Evolutionary conservation across 1,284 basidiomycete genomes (phyloP).

Genomic region (Chalciporus sp.): DNA sequence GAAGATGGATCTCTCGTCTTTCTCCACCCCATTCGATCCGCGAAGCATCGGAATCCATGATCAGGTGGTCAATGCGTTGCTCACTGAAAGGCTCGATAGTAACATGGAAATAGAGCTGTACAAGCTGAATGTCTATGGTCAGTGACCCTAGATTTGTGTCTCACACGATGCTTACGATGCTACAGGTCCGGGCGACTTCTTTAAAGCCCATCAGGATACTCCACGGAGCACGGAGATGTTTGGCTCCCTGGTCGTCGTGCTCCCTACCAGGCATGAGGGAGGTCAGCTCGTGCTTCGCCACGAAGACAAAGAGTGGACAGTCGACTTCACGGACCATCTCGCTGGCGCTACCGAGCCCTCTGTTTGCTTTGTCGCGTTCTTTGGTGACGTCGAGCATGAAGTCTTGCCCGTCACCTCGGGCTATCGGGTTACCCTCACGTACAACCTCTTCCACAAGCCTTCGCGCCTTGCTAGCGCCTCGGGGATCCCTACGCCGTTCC

Average conservation of each 20-base stretch:
- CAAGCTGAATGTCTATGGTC: slow-evolving; percentile 41
- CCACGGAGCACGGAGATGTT: too few species aligned
- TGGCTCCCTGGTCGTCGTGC: too few species aligned
- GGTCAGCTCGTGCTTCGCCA: too few species aligned
- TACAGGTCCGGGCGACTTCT: too few species aligned
- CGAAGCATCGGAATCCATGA: slow-evolving; percentile 10
- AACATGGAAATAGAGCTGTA: slow-evolving; percentile 44
- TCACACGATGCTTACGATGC: too few species aligned
- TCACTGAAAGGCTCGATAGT: slow-evolving; percentile 30
- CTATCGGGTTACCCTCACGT: slow-evolving; percentile 44
- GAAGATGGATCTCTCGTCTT: slow-evolving; percentile 34
- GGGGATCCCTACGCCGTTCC: not conserved
- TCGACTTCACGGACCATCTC: too few species aligned
- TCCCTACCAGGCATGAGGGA: too few species aligned
- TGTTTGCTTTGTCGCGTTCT: too few species aligned
- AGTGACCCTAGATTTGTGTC: slow-evolving; percentile 9
- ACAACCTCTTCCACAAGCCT: slow-evolving; percentile 35
- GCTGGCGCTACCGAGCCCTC: too few species aligned
- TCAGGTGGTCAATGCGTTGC: slow-evolving; percentile 31
- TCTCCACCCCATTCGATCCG: slow-evolving; percentile 33
- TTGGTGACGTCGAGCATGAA: too few species aligned
- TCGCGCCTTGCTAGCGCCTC: not conserved
- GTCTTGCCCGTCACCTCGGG: slow-evolving; percentile 24
- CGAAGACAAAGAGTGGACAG: too few species aligned
- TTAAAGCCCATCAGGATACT: too few species aligned